Percentiles rank a stretch among this genome's conserved stretches.
Conservation (phyloP, 1,284 basidiomycete species). For the Irpex sp. region DNA sequence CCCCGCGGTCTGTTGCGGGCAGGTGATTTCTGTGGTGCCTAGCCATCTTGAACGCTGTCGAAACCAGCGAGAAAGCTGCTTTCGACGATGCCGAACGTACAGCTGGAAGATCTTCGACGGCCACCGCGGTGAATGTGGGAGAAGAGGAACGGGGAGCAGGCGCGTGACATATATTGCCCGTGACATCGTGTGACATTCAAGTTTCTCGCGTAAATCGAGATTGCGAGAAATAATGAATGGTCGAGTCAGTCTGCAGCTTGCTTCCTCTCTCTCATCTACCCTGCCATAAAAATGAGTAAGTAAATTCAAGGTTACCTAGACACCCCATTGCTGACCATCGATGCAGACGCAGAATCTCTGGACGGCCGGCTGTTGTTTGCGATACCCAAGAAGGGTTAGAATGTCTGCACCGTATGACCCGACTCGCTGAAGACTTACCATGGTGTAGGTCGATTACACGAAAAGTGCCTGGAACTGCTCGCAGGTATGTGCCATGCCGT, state of each 20-base stretch:
- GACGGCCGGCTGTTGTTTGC: conserved; percentile 86
- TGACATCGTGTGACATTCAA: neutral
- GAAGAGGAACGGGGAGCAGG: neutral
- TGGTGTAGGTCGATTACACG: conserved; percentile 77
- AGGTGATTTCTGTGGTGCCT: neutral
- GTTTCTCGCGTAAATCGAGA: neutral
- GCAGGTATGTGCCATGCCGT: conserved; percentile 48
- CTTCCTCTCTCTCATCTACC: neutral
- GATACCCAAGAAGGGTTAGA: conserved; percentile 93
- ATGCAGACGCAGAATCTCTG: conserved; percentile 41
- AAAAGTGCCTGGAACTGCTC: conserved; percentile 87
- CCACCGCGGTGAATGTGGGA: neutral
- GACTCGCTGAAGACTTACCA: neutral
- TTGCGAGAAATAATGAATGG: neutral
- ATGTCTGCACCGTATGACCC: neutral
- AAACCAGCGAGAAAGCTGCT: neutral
- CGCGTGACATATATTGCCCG: neutral
- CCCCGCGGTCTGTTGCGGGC: neutral
- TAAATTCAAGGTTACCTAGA: neutral
- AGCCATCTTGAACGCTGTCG: neutral
- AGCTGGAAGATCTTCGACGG: neutral
- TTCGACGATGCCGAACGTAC: neutral
- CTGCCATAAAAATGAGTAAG: conserved; percentile 9
- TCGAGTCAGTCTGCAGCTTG: neutral
- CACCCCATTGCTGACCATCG: neutral